phyloP scores from a whole-genome alignment of 176 grass and related monocot species.

The Avena atlantica region DNA sequence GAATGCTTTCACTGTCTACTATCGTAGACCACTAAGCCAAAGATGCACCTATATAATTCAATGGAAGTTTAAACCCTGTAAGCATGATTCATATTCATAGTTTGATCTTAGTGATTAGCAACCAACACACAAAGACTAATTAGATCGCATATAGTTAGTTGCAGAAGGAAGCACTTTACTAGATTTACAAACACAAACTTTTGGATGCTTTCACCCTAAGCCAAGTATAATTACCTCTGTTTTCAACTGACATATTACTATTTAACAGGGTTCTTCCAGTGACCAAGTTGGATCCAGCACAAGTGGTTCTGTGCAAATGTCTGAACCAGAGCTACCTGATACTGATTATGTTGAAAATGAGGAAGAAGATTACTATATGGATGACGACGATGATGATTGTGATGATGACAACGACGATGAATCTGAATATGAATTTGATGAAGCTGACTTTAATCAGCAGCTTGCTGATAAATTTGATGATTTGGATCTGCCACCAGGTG shows the following conservation, averaged over 20 bases:
- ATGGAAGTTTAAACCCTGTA: neutral
- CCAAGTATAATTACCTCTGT: neutral
- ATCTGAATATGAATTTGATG: conserved; percentile 61
- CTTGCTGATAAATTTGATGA: conserved; percentile 83
- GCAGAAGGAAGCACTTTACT: neutral
- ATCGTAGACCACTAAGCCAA: neutral
- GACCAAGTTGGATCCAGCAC: conserved; percentile 51
- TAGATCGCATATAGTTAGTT: neutral
- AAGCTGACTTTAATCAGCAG: conserved; percentile 53
- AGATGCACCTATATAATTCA: neutral
- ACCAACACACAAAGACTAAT: neutral
- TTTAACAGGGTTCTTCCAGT: conserved; percentile 52
- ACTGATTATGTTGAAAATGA: conserved; percentile 36
- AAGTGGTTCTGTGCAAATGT: conserved; percentile 36
- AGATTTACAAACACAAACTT: neutral
- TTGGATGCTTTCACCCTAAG: neutral
- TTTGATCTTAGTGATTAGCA: neutral
- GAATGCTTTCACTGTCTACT: neutral
- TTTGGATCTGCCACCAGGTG: conserved; percentile 79
- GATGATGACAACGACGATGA: conserved; percentile 42
- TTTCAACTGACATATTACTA: conserved; percentile 21
- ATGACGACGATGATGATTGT: conserved; percentile 44
- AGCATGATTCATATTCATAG: neutral
- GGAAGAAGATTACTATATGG: conserved; percentile 68
- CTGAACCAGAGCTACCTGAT: conserved; percentile 38